Base-by-base conservation (phyloP, 306 rosid species). In the Rosa persica region DNA sequence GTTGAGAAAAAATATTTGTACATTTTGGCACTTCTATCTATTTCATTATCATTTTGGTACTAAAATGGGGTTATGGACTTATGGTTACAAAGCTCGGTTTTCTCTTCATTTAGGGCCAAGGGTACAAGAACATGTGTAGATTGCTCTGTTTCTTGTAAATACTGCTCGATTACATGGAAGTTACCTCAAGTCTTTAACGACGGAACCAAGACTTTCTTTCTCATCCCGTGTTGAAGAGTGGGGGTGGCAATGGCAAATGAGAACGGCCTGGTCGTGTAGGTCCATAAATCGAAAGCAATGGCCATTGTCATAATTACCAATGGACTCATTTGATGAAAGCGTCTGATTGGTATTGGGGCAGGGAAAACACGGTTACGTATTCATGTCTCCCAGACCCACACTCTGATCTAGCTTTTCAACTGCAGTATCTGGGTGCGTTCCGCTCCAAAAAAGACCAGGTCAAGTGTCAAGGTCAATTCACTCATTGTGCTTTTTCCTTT, bases 311-410 rank as follows among this genome's bases (percentile, higher is more conserved):
- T 30, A 1, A 72, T 9, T 34, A 17, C 6, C 75, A 19, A 13
- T 34, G 46, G 19, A 19, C 27, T 34, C 17, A 36, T 17, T 3
- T 4, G 23, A 19, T 17, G 70, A 27, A 60, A 60, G 43, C 20
- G 70, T 75, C 12, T 60, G 78, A 25, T 9, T 60, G 70, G 70
- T 30, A 17, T 61, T 55, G 54, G 73, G 10, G 55, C 73, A 22
- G 54, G 38, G 44, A 44, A 5, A 70, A 46, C 74, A 70, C 55
- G 39, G 20, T 20, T 44, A 23, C 70, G 38, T 36, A 69, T 69
- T 69, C 39, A 12, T 69, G 78, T 75, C 57, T 11, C 46, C 46
- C 46, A 43, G 36, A 30, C 43, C 69, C 60, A 10, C 57, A 13
- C 23, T 39, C 4, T 4, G 12, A 17, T 30, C 9, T 20, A 11